Evolutionary conservation across 1,284 basidiomycete species (phyloP), one percentile per base, ranked within the genome.

Genomic region (Dichomitus squalens): DNA sequence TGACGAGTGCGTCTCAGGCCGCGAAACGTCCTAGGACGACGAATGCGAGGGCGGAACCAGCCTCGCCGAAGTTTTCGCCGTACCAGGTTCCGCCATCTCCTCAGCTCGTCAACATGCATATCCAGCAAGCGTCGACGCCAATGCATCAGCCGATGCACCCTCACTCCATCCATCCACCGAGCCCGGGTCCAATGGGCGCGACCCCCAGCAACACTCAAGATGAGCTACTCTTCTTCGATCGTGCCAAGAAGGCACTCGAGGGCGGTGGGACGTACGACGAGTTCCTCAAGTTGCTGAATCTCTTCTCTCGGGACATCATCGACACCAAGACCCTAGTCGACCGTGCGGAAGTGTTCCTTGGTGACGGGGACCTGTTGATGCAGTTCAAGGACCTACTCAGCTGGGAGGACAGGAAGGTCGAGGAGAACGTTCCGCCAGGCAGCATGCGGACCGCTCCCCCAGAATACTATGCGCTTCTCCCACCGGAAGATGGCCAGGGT

Each of bases 211-310:
- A 8, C 78, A 78, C 57, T 82, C 84, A 88, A n/a, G 92, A 95
- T 63, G 95, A 97, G 69, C 83, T 96, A 23, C 79, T 91, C 12
- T 98, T 98, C 81, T 98, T 98, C 69, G 95, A 98, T 70, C 87
- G 92, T 51, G 92, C 95, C 72, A 90, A 89, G 75, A 88, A 87
- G 67, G 80, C 82, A 48, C 79, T 93, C 55, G 91, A 93, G 69
- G 84, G 84, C 71, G 84, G 85, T 59, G 81, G 86, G 40, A 84
- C 83, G 20, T 94, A 93, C 69, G 86, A 92, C 64, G 92, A 94
- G 67, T 93, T 94, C 76, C 79, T 94, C 60, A 93, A 92, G 73
- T 75, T 93, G 41, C 81, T 94, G 64, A 89, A 90, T 70, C 78
- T 94, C 29, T 94, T 88, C 70, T 83, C 88, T 16, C 86, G 92